phyloP scores from a whole-genome alignment of 2,329 filamentous ascomycete genomes.

The Fusarium sp. region DNA sequence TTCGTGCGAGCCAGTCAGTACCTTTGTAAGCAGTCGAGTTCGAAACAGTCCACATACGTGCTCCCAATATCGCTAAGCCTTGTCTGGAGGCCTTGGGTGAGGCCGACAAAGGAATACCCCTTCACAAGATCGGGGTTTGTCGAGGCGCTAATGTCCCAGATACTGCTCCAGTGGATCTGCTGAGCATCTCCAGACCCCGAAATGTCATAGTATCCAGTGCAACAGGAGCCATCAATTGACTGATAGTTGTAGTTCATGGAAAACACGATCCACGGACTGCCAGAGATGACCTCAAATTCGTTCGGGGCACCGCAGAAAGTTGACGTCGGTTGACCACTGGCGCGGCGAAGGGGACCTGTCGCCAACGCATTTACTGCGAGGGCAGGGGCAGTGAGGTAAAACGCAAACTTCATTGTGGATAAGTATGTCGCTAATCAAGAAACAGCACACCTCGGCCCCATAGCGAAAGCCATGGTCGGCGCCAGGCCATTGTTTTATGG shows the following conservation, averaged over 20 bases:
- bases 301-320: constrained; percentile 29
- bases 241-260: constrained; percentile 39
- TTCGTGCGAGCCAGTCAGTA: no score
- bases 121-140: constrained; percentile 22
- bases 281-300: constrained; percentile 23
- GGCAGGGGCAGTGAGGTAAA: neutral
- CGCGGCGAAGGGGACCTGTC: neutral
- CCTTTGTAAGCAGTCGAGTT: constrained; percentile 34
- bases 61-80: constrained; percentile 18
- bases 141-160: constrained; percentile 26
- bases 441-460: neutral
- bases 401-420: neutral
- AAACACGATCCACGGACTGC: constrained; percentile 32
- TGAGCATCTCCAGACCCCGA: constrained; percentile 12
- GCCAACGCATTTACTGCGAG: neutral
- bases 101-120: constrained; percentile 33
- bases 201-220: constrained; percentile 20
- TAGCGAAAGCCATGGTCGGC: neutral
- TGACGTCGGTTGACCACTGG: constrained; percentile 5
- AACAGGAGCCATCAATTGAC: constrained; percentile 26
- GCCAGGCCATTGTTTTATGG: neutral
- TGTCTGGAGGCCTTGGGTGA: constrained; percentile 26
- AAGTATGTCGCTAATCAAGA: neutral
- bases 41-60: constrained; percentile 17
- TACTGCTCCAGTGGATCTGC: constrained; percentile 24